Evolutionary conservation across 352 stramenopile genomes (phyloP), one percentile per base, ranked within the genome.

Genomic region (Phytophthora litchii): DNA sequence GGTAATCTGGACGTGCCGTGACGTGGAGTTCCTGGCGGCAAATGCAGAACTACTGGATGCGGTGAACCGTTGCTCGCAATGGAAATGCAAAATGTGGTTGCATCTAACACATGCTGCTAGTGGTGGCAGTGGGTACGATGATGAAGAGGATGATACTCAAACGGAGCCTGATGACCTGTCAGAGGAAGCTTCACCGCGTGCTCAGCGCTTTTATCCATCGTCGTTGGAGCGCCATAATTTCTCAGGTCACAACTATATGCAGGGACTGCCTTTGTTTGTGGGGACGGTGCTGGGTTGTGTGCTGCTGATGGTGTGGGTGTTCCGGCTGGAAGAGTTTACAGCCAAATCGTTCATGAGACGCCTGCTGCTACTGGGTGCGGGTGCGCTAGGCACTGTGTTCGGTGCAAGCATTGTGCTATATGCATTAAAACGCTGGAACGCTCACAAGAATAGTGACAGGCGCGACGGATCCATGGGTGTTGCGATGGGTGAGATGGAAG

Each of bases 1-100:
- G 74, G 29, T 88, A 7, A 27, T 85, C 43, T 88, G 78, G 78
- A 78, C 74, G 8, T 73, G 78, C 37, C 75, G 78, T 48, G 69
- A 85, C 31, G 42, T 78, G 40, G 66, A 79, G 49, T 60, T 88
- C 4, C 27, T 84, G 19, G 67, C 78, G 19, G 64, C 65, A 13
- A 61, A 84, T 43, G 62, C 58, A 7, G 70, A 81, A 47, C 35
- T 88, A n/a, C 43, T 86, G 12, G 59, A 77, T 54, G 60, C 61
- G n/a, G 54, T 86, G n/a, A 72, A 72, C 8, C 47, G 62, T 12
- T 81, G 57, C 4, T 59, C 63, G 9, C 63, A 42, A 45, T 88
- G 74, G 75, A 78, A 79, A 41, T 77, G 63, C 47, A 75, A 73
- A 13, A 41, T 88, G 13, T 86, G 65, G 71, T 38, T 88, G 31